A percentile compares a stretch with the other conserved stretches of the same genome.
These are phyloP conservation scores for Naganishia randhawae DNA, from an alignment of 768 basidiomycete species.

Conservation along the genomic window DNA sequence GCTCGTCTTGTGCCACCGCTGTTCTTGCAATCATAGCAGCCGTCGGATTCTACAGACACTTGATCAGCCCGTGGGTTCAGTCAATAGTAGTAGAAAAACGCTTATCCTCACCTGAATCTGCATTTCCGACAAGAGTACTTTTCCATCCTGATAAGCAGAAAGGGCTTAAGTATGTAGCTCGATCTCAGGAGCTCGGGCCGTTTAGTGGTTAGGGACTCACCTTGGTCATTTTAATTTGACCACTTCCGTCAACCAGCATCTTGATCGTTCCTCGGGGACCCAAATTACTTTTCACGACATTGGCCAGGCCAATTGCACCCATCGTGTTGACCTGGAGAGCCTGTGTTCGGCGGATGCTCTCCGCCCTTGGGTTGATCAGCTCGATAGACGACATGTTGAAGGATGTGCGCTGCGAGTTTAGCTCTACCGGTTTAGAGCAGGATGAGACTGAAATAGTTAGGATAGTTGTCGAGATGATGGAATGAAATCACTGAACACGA, in stretches of 20 bases:
- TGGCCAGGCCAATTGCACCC: conserved; percentile 94
- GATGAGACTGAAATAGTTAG: not conserved
- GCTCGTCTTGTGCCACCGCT: conserved; percentile 96
- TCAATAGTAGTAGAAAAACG: conserved; percentile 35
- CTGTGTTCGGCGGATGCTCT: conserved; percentile 82
- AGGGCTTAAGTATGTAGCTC: not conserved
- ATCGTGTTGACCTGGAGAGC: conserved; percentile 73
- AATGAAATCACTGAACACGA: not conserved
- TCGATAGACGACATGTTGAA: conserved; percentile 57
- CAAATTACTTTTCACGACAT: conserved; percentile 96
- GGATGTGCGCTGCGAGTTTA: not conserved
- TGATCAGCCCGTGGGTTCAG: not conserved
- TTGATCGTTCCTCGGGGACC: conserved; percentile 96
- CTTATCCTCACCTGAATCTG: conserved; percentile 62
- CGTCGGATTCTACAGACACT: conserved; percentile 69
- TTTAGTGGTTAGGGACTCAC: conserved; percentile 35
- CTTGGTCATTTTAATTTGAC: conserved; percentile 99
- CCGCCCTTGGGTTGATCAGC: conserved; percentile 93
- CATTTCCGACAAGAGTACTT: conserved; percentile 97
- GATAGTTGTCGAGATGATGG: conserved; percentile 3
- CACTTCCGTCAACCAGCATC: conserved; percentile 98
- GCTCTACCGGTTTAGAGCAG: not conserved
- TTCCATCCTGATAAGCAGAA: conserved; percentile 65
- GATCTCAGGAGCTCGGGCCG: not conserved
- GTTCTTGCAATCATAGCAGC: conserved; percentile 99